Evolutionary conservation across 2,329 filamentous ascomycete species (phyloP).

Genomic region (Curvularia spicifera): DNA sequence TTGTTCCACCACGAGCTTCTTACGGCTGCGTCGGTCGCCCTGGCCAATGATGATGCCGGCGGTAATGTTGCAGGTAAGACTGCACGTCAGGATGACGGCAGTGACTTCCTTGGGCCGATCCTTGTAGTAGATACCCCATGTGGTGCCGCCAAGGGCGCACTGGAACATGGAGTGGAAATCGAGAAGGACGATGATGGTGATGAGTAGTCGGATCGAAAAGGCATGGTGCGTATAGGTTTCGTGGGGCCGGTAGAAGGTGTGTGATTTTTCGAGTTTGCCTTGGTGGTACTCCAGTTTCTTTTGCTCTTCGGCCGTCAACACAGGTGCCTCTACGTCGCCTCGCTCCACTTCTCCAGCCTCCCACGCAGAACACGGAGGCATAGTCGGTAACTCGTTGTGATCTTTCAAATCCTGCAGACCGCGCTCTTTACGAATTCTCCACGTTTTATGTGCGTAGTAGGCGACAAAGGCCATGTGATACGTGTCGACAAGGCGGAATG

Average conservation of each 20-base stretch:
- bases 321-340: conserved; percentile 56
- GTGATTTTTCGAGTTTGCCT: conserved; percentile 77
- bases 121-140: conserved; percentile 78
- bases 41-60: conserved; percentile 78
- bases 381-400: conserved; percentile 69
- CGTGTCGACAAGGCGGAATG: conserved; percentile 80
- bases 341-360: conserved; percentile 44
- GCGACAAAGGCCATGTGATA: conserved; percentile 87
- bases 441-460: conserved; percentile 70
- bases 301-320: conserved; percentile 70
- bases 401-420: conserved; percentile 67
- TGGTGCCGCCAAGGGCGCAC: conserved; percentile 77
- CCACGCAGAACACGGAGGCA: conserved; percentile 53
- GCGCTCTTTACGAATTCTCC: conserved; percentile 67
- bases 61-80: conserved; percentile 76
- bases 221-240: conserved; percentile 84
- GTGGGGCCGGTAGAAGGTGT: conserved; percentile 88
- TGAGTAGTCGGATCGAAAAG: conserved; percentile 75
- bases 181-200: conserved; percentile 76
- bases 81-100: conserved; percentile 79
- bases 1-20: conserved; percentile 82
- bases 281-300: conserved; percentile 76
- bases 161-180: conserved; percentile 82
- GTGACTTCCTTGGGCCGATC: conserved; percentile 75
- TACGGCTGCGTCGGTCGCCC: conserved; percentile 76